Base-by-base conservation (phyloP, 257 asterid species). In the Gentiana macrophylla region DNA sequence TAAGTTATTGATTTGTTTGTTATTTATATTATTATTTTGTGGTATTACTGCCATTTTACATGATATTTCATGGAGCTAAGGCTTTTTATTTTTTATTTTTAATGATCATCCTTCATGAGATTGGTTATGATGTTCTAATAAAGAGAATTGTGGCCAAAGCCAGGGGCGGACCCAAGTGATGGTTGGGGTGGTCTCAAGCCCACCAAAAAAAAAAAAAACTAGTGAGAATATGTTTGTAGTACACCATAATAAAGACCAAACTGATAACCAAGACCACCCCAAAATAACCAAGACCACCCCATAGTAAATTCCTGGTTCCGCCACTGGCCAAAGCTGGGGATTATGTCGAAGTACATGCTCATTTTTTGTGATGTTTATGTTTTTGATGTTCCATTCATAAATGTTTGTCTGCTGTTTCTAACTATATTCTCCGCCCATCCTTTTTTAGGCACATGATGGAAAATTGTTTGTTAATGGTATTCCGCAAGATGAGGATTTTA, bases 51-150 rank as follows among this genome's bases (percentile, higher is more conserved):
- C 24, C 0, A 15, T 15, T 15, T 15, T 15, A 15, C 24, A 15
- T 15, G 24, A 15, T 15, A 15, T 15, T 15, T 15, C 24, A 15
- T 15, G 24, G 24, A 15, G 24, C 24, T 15, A 15, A 15, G 24
- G 24, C 24, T 15, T 15, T 15, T 15, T 15, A 15, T 15, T 15
- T 15, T 15, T 61, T 12, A 32, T 37, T 12, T 35, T 8, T 60
- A 32, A 24, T 62, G 49, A 61, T 60, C 46, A 65, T 35, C 52
- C 33, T 73, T 52, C 89, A 89, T 96, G 78, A 72, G 57, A 50
- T 70, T 50, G 97, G 98, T 61, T 92, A 55, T 66, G 95, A 88
- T 55, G 88, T 84, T 63, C 80, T 92, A 59, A 92, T 92, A 65
- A 92, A 92, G 75, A 79, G 98, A 75, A 64, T 92, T 56, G 98